A percentile compares a stretch with the other conserved stretches of the same genome.
Conservation (phyloP, 768 basidiomycete genomes). For the Candolleomyces efflorescens region DNA sequence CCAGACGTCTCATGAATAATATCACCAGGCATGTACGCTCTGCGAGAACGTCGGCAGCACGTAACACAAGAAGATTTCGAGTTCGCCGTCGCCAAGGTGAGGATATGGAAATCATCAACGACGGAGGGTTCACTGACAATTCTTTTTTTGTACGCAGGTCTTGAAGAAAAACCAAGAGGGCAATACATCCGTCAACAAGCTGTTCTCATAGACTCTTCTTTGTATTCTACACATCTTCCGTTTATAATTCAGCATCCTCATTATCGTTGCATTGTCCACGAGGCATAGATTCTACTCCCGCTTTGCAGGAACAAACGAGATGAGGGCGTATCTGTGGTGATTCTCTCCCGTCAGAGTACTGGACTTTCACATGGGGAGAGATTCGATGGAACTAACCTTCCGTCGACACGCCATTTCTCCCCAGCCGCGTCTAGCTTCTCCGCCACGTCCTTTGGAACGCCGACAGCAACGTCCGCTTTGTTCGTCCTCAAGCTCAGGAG, state of each 20-base stretch:
- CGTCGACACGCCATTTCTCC: conserved; percentile 75
- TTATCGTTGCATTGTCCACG: too few relatives aligned
- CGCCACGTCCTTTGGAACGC: conserved; percentile 63
- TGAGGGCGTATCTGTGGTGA: conserved; percentile 39
- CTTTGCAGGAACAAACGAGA: conserved; percentile 26
- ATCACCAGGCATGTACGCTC: conserved; percentile 86
- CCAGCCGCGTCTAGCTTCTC: conserved; percentile 61
- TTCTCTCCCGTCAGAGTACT: neutral
- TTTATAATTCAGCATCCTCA: neutral
- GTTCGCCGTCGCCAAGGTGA: conserved; percentile 93
- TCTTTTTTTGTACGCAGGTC: conserved; percentile 41
- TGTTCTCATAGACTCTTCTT: conserved; percentile 69
- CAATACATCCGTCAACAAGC: conserved; percentile 90
- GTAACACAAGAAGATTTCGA: conserved; percentile 99
- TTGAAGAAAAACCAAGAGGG: conserved; percentile 96
- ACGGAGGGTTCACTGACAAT: neutral
- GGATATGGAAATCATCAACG: conserved; percentile 11
- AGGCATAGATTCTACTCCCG: neutral
- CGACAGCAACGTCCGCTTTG: conserved; percentile 94
- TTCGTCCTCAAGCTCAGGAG: conserved; percentile 85
- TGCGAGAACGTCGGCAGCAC: conserved; percentile 92
- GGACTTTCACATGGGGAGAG: neutral
- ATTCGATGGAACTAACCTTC: conserved; percentile 51
- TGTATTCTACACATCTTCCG: conserved; percentile 8
- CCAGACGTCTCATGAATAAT: neutral